These are phyloP conservation scores for Paracoccidioides brasiliensis DNA, from an alignment of 2,329 filamentous ascomycete species.

Conservation along the genomic window DNA sequence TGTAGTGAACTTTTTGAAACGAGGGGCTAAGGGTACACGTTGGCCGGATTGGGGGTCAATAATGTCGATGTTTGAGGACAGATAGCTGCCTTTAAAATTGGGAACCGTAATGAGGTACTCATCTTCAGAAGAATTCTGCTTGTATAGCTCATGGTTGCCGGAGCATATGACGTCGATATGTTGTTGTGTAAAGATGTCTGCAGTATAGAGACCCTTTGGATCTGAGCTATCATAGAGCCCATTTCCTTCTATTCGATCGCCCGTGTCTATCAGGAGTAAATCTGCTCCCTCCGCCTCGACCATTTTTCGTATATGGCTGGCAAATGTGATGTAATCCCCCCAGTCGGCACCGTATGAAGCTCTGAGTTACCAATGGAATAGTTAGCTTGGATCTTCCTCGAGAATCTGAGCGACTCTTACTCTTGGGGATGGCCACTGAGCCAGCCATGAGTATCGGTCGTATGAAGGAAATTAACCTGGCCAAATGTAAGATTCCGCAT, in stretches of 20 bases:
- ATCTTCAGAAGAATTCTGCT: slow-evolving; percentile 58
- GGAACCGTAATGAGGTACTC: slow-evolving; percentile 73
- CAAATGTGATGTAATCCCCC: slow-evolving; percentile 95
- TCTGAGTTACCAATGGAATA: slow-evolving; percentile 31
- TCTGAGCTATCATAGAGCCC: slow-evolving; percentile 82
- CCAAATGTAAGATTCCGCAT: slow-evolving; percentile 79
- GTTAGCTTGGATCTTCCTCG: slow-evolving; percentile 8
- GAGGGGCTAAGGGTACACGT: slow-evolving; percentile 60
- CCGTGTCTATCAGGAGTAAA: slow-evolving; percentile 86
- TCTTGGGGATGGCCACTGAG: slow-evolving; percentile 86
- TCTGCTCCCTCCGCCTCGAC: slow-evolving; percentile 71
- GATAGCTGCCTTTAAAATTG: slow-evolving; percentile 65
- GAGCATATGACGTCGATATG: slow-evolving; percentile 71
- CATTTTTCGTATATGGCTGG: slow-evolving; percentile 63
- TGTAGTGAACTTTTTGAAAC: slow-evolving; percentile 82
- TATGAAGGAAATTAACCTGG: slow-evolving; percentile 95
- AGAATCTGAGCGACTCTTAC: slow-evolving; percentile 30
- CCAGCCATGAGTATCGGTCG: slow-evolving; percentile 94
- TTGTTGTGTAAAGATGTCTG: slow-evolving; percentile 74
- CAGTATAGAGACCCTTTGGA: slow-evolving; percentile 79
- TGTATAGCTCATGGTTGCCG: slow-evolving; percentile 93
- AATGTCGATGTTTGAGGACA: slow-evolving; percentile 90
- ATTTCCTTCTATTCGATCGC: slow-evolving; percentile 86
- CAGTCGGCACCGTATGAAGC: slow-evolving; percentile 83
- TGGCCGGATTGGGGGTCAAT: slow-evolving; percentile 58